Evolutionary conservation across 352 stramenopile genomes (phyloP).

Genomic region (Halophytophthora polymorphica): DNA sequence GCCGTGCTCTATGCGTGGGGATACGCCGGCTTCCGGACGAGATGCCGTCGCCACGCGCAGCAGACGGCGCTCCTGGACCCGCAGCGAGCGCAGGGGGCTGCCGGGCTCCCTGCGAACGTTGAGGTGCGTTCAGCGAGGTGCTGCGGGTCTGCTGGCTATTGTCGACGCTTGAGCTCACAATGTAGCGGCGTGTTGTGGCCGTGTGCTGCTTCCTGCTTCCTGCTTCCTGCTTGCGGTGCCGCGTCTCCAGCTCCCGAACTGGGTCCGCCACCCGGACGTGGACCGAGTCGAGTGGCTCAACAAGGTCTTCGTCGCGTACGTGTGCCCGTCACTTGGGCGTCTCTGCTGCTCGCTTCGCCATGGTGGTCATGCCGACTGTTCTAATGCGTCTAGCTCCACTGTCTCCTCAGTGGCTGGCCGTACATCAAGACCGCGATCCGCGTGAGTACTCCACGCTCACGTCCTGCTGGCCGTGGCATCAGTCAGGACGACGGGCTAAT

Average conservation of each 20-base stretch:
- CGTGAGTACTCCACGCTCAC: conserved; percentile 17
- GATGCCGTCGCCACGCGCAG: conserved; percentile 15
- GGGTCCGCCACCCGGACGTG: conserved; percentile 56
- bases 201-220: too few relatives aligned
- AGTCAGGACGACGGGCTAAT: neutral
- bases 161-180: neutral
- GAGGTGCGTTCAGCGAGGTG: conserved; percentile 1
- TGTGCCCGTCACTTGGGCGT: neutral
- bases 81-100: neutral
- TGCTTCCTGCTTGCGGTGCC: neutral
- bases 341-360: neutral
- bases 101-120: conserved; percentile 17
- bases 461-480: neutral
- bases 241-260: conserved; percentile 37
- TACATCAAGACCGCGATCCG: conserved; percentile 75
- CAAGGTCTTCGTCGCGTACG: conserved; percentile 53
- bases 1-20: conserved; percentile 50
- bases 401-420: conserved; percentile 49
- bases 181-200: neutral
- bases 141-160: too few relatives aligned
- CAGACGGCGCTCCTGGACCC: conserved; percentile 22
- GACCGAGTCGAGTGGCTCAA: conserved; percentile 81
- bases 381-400: conserved; percentile 6
- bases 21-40: conserved; percentile 50
- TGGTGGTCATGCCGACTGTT: neutral